Evolutionary conservation across 495 filamentous ascomycete species (phyloP).

Genomic region (Geopyxis carbonaria): DNA sequence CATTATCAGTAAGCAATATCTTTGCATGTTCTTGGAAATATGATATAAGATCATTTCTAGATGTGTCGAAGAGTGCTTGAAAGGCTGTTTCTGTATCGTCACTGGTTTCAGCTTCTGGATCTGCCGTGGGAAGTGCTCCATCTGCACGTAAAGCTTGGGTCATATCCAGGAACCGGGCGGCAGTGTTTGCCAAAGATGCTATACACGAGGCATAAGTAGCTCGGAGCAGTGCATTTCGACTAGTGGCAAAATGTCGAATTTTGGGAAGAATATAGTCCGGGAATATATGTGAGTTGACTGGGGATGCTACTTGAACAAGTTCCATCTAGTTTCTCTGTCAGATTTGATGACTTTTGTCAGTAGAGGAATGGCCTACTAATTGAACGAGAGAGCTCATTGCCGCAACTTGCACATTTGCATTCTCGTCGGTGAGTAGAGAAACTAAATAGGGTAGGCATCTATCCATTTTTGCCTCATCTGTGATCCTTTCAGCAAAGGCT

Average conservation of each 20-base stretch:
- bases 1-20: conserved; percentile 66
- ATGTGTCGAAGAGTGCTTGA: conserved; percentile 67
- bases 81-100: conserved; percentile 41
- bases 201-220: conserved; percentile 86
- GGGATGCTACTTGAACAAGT: conserved; percentile 71
- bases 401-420: conserved; percentile 65
- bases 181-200: conserved; percentile 78
- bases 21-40: conserved; percentile 81
- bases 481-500: conserved; percentile 77
- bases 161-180: conserved; percentile 72
- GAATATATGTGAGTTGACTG: conserved; percentile 88
- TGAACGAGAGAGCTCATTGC: conserved; percentile 76
- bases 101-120: conserved; percentile 66
- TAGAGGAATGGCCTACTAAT: conserved; percentile 29
- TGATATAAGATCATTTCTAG: conserved; percentile 55
- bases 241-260: conserved; percentile 51
- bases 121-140: conserved; percentile 57
- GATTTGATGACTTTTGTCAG: neutral
- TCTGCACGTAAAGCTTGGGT: conserved; percentile 75
- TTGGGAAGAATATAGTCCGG: conserved; percentile 85
- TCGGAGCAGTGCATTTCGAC: conserved; percentile 50
- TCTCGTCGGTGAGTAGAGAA: conserved; percentile 58
- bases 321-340: conserved; percentile 36
- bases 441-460: conserved; percentile 83
- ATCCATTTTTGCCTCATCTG: conserved; percentile 94